phyloP scores from a whole-genome alignment of 1,284 basidiomycete genomes.

The Stereum hirsutum region DNA sequence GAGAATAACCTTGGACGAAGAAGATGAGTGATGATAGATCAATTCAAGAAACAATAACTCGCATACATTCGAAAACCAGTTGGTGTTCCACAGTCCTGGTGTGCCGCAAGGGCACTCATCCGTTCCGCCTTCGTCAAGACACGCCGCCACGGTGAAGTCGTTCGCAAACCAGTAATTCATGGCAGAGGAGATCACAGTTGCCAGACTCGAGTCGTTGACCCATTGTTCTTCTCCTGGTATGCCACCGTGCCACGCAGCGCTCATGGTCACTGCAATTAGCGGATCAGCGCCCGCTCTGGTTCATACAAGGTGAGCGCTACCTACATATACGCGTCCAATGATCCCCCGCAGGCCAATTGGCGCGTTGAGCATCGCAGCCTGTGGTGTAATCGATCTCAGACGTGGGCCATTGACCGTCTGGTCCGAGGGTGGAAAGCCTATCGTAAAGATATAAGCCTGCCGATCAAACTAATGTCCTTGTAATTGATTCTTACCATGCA shows the following conservation, averaged over 20 bases:
- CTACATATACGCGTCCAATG: conserved; percentile 54
- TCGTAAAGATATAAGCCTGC: neutral
- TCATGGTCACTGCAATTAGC: conserved; percentile 27
- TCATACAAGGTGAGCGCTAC: conserved; percentile 8
- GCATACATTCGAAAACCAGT: conserved; percentile 57
- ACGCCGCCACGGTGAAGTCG: conserved; percentile 43
- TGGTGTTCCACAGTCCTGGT: conserved; percentile 54
- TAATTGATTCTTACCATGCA: conserved; percentile 14
- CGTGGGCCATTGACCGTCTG: conserved; percentile 46
- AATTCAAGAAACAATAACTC: neutral
- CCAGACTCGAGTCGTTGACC: conserved; percentile 27
- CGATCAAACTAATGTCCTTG: neutral
- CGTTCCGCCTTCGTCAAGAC: conserved; percentile 42
- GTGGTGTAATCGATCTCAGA: conserved; percentile 45
- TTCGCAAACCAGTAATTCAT: conserved; percentile 59
- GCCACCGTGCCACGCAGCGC: conserved; percentile 48
- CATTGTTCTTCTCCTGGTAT: conserved; percentile 28
- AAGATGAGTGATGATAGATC: conserved; percentile 29
- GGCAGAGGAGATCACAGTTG: conserved; percentile 32
- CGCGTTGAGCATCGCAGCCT: conserved; percentile 47
- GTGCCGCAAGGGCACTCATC: conserved; percentile 43
- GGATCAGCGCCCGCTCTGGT: neutral
- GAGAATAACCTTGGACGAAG: conserved; percentile 40
- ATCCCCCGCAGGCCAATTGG: conserved; percentile 57
- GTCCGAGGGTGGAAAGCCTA: conserved; percentile 34